Evolutionary conservation across 2,329 filamentous ascomycete species (phyloP), one percentile per base, ranked within the genome.

Genomic region (Lasiodiplodia theobromae): DNA sequence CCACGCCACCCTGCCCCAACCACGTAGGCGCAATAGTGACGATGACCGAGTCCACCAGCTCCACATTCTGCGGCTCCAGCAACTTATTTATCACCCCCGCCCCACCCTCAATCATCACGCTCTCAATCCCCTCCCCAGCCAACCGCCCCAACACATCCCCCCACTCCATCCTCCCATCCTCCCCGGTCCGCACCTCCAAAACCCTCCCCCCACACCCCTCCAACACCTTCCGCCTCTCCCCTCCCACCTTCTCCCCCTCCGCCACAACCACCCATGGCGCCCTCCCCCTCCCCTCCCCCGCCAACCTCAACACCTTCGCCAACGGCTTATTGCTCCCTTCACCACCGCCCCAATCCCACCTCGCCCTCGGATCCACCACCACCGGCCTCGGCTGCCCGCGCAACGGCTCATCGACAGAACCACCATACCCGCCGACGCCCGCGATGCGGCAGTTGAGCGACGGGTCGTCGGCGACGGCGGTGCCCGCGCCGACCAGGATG

Each of bases 51-150:
- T 93, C 87, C 52, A 97, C 84, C 10, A 94, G 81, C n/a, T 77
- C 73, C 18, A 87, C 83, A 73, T 89, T 88, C 34, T 82, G 82
- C 2, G 87, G 84, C 49, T 86, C 83, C n/a, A 98, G 84, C 21
- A 98, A 81, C 47, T 91, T 88, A 76, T 96, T 96, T 76, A 98
- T 93, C 40, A 97, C 89, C 12, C 85, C 83, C 0, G 88, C 94
- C 12, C 95, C 95, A 0, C 95, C 95, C 78, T 98, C 95, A 60
- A 98, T 86, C 95, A 97, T 97, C 69, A 97, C 84, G 76, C 93
- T 97, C 65, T 81, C 79, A 54, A 97, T 81, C 1, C 89, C 89
- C 72, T 91, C 84, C 0, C 76, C 77, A 34, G 79, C 81, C 40
- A 97, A 78, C 3, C 83, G 81, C 21, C 79, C 79, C 37, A 96